A percentile compares a stretch with the other conserved stretches of the same genome.
Evolutionary conservation across 2,329 filamentous ascomycete species (phyloP).

Genomic region (Colletotrichum chrysophilum): DNA sequence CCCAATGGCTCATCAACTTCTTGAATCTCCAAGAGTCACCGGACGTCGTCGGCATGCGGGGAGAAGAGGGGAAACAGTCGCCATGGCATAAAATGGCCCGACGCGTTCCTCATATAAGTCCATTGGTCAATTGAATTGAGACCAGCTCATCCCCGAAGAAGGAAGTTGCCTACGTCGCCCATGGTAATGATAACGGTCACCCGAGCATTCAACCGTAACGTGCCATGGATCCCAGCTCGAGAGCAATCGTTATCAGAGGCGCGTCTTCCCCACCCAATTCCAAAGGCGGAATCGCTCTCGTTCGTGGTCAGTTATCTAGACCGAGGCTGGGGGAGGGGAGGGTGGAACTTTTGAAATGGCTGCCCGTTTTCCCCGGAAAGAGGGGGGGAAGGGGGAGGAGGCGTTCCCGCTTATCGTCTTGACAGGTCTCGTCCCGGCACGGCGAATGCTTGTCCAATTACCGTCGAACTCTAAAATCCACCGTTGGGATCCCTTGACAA

Average conservation of each 20-base stretch:
- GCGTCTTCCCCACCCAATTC: neutral
- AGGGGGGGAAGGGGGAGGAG: neutral
- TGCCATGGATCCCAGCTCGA: neutral
- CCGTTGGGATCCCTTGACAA: neutral
- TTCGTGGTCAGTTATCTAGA: neutral
- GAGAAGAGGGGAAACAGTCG: neutral
- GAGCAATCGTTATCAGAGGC: neutral
- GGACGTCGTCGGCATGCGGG: neutral
- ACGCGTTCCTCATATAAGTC: neutral
- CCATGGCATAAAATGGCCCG: neutral
- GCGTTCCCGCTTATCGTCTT: conserved; percentile 16
- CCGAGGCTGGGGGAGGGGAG: neutral
- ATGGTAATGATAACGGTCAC: neutral
- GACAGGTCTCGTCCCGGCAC: conserved; percentile 16
- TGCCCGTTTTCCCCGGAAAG: conserved; percentile 6
- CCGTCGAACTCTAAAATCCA: neutral
- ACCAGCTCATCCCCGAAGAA: neutral
- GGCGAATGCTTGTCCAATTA: conserved; percentile 14
- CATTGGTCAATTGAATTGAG: neutral
- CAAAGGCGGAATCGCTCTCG: neutral
- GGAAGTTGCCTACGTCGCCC: neutral
- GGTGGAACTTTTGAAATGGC: neutral
- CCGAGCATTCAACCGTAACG: conserved; percentile 4
- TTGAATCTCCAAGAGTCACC: neutral
- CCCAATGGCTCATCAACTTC: neutral